phyloP scores from a whole-genome alignment of 176 grass and related monocot genomes.

The Phoenix roebelenii region DNA sequence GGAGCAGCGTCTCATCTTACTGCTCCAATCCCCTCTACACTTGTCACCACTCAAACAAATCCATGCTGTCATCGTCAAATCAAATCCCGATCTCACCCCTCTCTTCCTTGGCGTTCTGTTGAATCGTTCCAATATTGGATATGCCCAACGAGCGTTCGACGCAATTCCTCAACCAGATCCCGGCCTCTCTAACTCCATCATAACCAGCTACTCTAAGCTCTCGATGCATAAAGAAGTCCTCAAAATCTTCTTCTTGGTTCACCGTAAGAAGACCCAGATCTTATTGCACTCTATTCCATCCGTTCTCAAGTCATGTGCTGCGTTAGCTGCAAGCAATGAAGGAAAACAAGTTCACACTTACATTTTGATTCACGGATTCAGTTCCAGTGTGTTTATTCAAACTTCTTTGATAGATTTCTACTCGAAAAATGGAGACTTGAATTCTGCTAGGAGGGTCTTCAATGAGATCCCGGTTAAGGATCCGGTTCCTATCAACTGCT shows the following conservation, averaged over 20 bases:
- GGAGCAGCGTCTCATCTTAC: slow-evolving; percentile 25
- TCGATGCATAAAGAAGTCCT: slow-evolving; percentile 49
- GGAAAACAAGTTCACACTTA: slow-evolving; percentile 58
- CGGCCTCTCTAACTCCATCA: slow-evolving; percentile 28
- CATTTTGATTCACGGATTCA: slow-evolving; percentile 40
- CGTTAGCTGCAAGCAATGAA: slow-evolving; percentile 21
- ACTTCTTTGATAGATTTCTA: slow-evolving; percentile 83
- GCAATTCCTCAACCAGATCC: slow-evolving; percentile 34
- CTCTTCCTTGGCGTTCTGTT: slow-evolving; percentile 13
- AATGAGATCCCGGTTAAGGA: slow-evolving; percentile 46
- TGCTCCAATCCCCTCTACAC: slow-evolving; percentile 18
- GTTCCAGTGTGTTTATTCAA: slow-evolving; percentile 36
- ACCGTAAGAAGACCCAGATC: slow-evolving; percentile 23
- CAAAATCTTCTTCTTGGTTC: slow-evolving; percentile 28
- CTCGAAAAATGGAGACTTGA: slow-evolving; percentile 55
- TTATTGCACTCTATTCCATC: slow-evolving; percentile 34
- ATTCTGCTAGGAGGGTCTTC: slow-evolving; percentile 40
- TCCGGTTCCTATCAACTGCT: slow-evolving; percentile 67
- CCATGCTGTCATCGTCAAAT: slow-evolving; percentile 36
- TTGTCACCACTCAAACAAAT: slow-evolving; percentile 7
- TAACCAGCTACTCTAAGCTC: slow-evolving; percentile 46
- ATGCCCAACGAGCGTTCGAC: slow-evolving; percentile 67
- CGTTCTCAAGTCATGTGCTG: slow-evolving; percentile 47
- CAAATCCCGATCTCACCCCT: slow-evolving; percentile 28
- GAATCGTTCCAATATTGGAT: slow-evolving; percentile 15